Evolutionary conservation across 2,329 filamentous ascomycete genomes (phyloP).

Genomic region (Diaporthe vaccinii): DNA sequence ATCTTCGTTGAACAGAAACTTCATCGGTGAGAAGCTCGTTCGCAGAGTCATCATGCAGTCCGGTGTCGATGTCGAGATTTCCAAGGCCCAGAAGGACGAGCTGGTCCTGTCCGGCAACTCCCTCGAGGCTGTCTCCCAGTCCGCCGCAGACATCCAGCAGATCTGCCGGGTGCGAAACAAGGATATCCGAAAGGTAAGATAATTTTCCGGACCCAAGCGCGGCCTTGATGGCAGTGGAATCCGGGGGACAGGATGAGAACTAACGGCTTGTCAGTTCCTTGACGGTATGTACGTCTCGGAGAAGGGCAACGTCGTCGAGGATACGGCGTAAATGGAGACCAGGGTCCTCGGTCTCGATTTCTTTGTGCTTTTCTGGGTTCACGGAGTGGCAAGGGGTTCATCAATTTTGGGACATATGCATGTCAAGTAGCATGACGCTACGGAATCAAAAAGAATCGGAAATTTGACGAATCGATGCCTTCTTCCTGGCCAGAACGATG

Average conservation of each 20-base stretch:
- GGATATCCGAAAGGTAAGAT: slow-evolving; percentile 96
- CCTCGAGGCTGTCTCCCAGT: slow-evolving; percentile 97
- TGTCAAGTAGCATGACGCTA: slow-evolving; percentile 66
- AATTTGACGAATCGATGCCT: slow-evolving; percentile 47
- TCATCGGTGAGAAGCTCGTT: slow-evolving; percentile 99
- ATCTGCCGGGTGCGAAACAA: slow-evolving; percentile 99
- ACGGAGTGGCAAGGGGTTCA: slow-evolving; percentile 73
- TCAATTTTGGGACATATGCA: slow-evolving; percentile 62
- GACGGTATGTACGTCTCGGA: slow-evolving; percentile 99
- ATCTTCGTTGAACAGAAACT: slow-evolving; percentile 77
- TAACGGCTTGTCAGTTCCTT: slow-evolving; percentile 79
- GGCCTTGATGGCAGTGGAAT: not conserved
- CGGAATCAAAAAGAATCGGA: slow-evolving; percentile 49
- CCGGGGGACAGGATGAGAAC: not conserved
- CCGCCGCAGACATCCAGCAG: slow-evolving; percentile 99
- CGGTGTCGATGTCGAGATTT: slow-evolving; percentile 91
- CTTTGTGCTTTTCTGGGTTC: slow-evolving; percentile 70
- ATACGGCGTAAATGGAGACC: slow-evolving; percentile 52
- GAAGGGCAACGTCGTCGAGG: slow-evolving; percentile 92
- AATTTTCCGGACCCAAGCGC: not conserved
- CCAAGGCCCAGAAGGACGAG: slow-evolving; percentile 97
- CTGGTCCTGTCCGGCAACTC: slow-evolving; percentile 94
- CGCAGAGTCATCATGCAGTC: slow-evolving; percentile 89
- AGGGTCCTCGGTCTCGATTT: slow-evolving; percentile 46
- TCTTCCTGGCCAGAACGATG: slow-evolving; percentile 37